These are phyloP conservation scores for Colletotrichum sp. DNA, from an alignment of 2,329 filamentous ascomycete species.

Conservation along the genomic window DNA sequence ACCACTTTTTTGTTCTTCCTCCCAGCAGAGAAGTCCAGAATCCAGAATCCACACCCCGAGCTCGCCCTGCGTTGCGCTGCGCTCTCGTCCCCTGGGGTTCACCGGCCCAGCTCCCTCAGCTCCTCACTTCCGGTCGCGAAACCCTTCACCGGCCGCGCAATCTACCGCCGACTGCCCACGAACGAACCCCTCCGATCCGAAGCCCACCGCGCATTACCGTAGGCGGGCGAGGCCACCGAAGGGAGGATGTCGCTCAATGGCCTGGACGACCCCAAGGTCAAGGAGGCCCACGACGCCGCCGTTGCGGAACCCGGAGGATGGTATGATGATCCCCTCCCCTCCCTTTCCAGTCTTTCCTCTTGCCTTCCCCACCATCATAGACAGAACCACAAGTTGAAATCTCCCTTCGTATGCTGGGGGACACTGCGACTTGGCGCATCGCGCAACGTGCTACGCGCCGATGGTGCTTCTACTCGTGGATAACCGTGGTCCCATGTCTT, in stretches of 20 bases:
- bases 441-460: background rate
- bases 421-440: background rate
- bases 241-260: conserved; percentile 90
- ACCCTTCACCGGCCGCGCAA: background rate
- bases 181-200: background rate
- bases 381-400: background rate
- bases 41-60: conserved; percentile 9
- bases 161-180: background rate
- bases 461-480: background rate
- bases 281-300: conserved; percentile 83
- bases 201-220: background rate
- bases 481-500: conserved; percentile 13
- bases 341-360: background rate
- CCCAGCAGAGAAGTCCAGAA: background rate
- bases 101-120: background rate
- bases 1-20: conserved; percentile 17
- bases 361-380: conserved; percentile 9
- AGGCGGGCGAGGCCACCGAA: conserved; percentile 4
- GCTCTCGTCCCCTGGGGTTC: background rate
- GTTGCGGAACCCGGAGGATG: conserved; percentile 89
- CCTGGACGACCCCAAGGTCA: conserved; percentile 79
- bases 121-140: background rate
- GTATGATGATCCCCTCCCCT: conserved; percentile 64
- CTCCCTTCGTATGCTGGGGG: background rate
- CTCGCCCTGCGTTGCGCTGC: conserved; percentile 1